These are phyloP conservation scores for Pseudognaphalium luteoalbum DNA, from an alignment of 129 eudicot genomes.

Conservation along the genomic window DNA sequence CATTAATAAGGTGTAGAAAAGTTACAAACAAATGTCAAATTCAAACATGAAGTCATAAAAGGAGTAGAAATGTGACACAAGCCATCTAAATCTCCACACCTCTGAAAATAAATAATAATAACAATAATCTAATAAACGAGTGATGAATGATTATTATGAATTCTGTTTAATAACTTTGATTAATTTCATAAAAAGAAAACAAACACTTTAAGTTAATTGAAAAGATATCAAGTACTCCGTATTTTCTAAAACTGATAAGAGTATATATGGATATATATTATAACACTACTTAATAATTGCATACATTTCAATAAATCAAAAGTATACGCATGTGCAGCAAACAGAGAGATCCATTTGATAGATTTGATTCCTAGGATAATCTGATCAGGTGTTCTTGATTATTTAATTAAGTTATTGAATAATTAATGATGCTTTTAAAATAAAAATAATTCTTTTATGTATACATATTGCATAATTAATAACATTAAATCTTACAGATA, in stretches of 20 bases:
- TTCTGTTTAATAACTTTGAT: no score
- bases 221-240: no score
- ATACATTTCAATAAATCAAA: conserved; percentile 14
- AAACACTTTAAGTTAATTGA: no score
- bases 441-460: background rate
- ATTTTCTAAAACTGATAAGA: no score
- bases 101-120: background rate
- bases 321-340: conserved; percentile 14
- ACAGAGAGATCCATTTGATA: conserved; percentile 6
- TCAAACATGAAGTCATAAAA: conserved; percentile 53
- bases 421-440: background rate
- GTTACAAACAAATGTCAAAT: conserved; percentile 9
- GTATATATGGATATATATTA: no score
- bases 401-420: background rate
- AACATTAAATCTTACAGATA: no score
- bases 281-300: background rate
- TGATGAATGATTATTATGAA: no score
- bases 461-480: no score
- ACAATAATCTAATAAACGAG: no score
- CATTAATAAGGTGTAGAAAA: background rate
- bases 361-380: conserved; percentile 21
- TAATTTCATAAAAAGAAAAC: no score
- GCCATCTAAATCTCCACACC: background rate
- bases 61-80: background rate
- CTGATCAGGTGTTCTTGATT: conserved; percentile 18